Conservation (phyloP, 371 early-diverging fungal species). For the Mucor lusitanicus region DNA sequence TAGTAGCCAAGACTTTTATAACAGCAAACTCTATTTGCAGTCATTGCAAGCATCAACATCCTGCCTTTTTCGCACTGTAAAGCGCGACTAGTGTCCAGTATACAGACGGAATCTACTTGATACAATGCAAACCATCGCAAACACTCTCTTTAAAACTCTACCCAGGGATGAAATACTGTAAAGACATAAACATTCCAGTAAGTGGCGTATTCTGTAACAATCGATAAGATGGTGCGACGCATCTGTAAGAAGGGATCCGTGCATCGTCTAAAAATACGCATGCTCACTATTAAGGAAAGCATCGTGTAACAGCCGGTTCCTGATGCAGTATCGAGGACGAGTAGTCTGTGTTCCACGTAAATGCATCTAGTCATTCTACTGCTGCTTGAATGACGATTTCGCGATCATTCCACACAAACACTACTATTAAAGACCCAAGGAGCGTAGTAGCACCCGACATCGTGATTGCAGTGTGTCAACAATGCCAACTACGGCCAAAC, state of each 20-base stretch:
- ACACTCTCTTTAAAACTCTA: no score
- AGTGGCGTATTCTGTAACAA: conserved; percentile 1
- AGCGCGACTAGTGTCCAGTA: no score
- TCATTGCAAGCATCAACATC: no score
- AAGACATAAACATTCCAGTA: no score
- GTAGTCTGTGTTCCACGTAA: background rate
- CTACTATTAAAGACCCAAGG: background rate
- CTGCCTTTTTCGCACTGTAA: no score
- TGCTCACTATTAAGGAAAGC: background rate
- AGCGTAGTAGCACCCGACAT: background rate
- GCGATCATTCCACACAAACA: background rate
- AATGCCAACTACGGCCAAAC: background rate
- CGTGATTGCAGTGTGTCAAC: background rate
- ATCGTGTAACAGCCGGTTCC: background rate
- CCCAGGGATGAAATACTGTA: no score
- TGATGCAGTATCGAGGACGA: background rate
- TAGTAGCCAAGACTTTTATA: no score
- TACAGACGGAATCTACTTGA: no score
- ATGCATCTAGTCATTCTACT: background rate
- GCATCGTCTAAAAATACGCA: background rate
- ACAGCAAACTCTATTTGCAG: no score
- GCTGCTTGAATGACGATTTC: background rate
- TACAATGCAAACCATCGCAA: no score
- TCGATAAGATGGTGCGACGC: background rate
- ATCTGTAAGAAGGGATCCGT: background rate